These are phyloP conservation scores for Kickxella alabastrina DNA, from an alignment of 192 early-diverging fungal species.

Conservation along the genomic window DNA sequence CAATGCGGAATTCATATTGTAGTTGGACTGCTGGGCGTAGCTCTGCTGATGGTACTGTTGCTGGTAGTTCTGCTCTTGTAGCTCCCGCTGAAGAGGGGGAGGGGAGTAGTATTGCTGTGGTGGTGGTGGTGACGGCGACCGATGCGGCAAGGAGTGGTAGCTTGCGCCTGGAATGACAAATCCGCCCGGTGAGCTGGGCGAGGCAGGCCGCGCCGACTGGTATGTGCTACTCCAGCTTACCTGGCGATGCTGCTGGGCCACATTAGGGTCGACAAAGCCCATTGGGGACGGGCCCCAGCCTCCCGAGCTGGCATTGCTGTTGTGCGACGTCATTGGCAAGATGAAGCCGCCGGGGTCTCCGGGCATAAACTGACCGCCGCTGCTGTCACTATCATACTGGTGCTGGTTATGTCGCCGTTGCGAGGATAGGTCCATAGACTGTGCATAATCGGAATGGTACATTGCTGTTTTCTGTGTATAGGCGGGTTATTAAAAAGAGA, in stretches of 20 bases:
- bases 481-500: background rate
- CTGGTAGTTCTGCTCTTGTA: constrained; percentile 8
- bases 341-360: constrained; percentile 44
- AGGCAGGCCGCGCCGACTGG: constrained; percentile 4
- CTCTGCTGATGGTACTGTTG: background rate
- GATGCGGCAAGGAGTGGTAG: too few species aligned
- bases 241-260: constrained; percentile 3
- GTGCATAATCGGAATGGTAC: too few species aligned
- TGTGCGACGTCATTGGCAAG: constrained; percentile 1
- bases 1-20: too few species aligned
- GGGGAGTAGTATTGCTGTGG: background rate
- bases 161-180: constrained; percentile 16
- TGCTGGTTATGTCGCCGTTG: background rate
- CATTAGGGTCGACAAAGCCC: constrained; percentile 25
- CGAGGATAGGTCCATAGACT: too few species aligned
- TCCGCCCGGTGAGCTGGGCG: constrained; percentile 21
- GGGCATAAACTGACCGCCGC: constrained; percentile 23
- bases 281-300: constrained; percentile 13
- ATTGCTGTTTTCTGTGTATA: too few species aligned
- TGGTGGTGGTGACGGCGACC: background rate
- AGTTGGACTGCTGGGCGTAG: too few species aligned
- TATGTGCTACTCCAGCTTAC: background rate
- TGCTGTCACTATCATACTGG: too few species aligned
- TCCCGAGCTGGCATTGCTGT: background rate
- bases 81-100: constrained; percentile 7